These are phyloP conservation scores for Fusarium secorum DNA, from an alignment of 2,329 filamentous ascomycete genomes.

Conservation along the genomic window DNA sequence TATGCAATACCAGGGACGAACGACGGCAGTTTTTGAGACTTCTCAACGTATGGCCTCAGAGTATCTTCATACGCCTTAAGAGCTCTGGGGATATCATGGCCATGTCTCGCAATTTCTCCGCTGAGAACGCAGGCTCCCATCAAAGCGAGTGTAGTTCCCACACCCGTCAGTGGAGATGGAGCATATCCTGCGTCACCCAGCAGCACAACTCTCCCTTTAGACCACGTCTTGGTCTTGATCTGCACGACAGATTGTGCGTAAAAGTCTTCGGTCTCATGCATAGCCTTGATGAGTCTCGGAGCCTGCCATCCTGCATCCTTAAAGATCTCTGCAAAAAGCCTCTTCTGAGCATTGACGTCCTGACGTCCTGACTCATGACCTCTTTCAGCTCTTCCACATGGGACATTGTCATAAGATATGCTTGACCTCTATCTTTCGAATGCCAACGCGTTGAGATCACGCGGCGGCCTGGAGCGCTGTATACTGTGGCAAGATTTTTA, in stretches of 20 bases:
- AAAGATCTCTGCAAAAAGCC: constrained; percentile 51
- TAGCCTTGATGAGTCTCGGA: constrained; percentile 47
- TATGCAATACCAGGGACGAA: constrained; percentile 40
- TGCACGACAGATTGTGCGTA: constrained; percentile 54
- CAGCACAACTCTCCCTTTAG: constrained; percentile 50
- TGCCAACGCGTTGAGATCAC: constrained; percentile 27
- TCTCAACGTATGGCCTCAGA: constrained; percentile 51
- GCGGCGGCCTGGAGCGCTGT: constrained; percentile 14
- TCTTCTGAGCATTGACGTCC: constrained; percentile 48
- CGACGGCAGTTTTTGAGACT: constrained; percentile 48
- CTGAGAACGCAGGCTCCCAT: constrained; percentile 60
- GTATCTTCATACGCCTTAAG: constrained; percentile 51
- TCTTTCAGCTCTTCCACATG: constrained; percentile 41
- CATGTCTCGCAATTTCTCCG: constrained; percentile 50
- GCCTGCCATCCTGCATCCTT: constrained; percentile 56
- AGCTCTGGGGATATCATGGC: constrained; percentile 40
- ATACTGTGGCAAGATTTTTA: constrained; percentile 17
- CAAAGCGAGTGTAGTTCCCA: constrained; percentile 57
- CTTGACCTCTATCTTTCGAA: constrained; percentile 35
- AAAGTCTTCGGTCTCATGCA: constrained; percentile 52
- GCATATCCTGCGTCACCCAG: constrained; percentile 60
- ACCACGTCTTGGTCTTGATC: constrained; percentile 51
- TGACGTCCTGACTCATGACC: constrained; percentile 30
- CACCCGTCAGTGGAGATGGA: constrained; percentile 56
- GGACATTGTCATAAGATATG: constrained; percentile 43